Conservation (phyloP, 257 asterid species). For the Solanum pinnatisectum region DNA sequence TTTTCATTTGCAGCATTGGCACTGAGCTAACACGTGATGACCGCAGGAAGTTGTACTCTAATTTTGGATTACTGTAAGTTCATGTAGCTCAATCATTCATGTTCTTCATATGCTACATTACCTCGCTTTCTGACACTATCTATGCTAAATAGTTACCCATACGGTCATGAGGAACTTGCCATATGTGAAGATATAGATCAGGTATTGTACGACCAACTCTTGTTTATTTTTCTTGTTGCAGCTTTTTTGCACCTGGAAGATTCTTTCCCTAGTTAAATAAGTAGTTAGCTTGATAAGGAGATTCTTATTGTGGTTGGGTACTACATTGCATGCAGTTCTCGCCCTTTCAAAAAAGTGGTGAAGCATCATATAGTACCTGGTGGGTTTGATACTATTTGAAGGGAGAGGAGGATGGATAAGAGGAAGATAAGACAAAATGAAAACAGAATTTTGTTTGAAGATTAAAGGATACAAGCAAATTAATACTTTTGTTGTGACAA, state of each 20-base stretch:
- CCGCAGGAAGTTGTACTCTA: conserved; percentile 76
- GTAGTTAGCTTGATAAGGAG: neutral
- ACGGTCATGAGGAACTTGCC: conserved; percentile 95
- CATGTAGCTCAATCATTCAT: neutral
- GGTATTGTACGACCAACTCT: conserved; percentile 24
- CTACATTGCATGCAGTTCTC: neutral
- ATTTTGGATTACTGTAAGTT: conserved; percentile 87
- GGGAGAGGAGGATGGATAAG: neutral
- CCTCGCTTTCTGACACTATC: neutral
- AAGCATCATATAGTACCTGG: neutral
- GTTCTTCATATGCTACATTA: neutral
- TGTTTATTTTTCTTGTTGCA: neutral
- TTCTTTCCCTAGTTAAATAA: neutral
- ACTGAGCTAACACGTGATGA: conserved; percentile 94
- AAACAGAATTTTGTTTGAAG: neutral
- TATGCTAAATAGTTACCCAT: conserved; percentile 54
- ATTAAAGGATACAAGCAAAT: neutral
- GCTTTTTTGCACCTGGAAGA: neutral
- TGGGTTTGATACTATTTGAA: neutral
- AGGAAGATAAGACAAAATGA: neutral
- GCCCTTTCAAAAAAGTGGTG: neutral
- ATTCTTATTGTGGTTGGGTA: neutral
- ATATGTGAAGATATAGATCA: conserved; percentile 82
- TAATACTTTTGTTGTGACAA: neutral
- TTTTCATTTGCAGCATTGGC: conserved; percentile 62